Evolutionary conservation across 371 early-diverging fungal genomes (phyloP).

Genomic region (Mucor piriformis): DNA sequence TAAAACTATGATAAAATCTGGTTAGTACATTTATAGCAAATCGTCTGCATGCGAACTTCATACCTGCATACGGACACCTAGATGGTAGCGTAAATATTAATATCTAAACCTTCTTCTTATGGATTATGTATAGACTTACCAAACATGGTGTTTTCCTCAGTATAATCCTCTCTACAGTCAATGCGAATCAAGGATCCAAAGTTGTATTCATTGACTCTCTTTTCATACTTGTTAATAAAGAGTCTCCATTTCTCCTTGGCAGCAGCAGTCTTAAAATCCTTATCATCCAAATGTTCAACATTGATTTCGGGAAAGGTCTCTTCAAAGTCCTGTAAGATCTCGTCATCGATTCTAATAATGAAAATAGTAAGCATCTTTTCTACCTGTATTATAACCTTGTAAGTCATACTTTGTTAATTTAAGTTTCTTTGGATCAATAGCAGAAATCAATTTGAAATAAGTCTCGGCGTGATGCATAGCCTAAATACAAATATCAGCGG

Average conservation of each 20-base stretch:
- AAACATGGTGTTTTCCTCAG: slow-evolving; percentile 85
- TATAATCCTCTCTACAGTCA: slow-evolving; percentile 76
- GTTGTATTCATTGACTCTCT: slow-evolving; percentile 84
- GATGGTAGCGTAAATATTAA: slow-evolving; percentile 6
- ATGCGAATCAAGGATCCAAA: slow-evolving; percentile 89
- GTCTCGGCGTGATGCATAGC: slow-evolving; percentile 94
- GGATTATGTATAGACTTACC: slow-evolving; percentile 48
- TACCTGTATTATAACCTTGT: no score
- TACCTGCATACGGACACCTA: slow-evolving; percentile 59
- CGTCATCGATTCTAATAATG: slow-evolving; percentile 85
- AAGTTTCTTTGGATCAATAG: slow-evolving; percentile 69
- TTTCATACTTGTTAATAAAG: slow-evolving; percentile 84
- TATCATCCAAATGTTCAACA: slow-evolving; percentile 62
- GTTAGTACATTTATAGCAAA: neutral
- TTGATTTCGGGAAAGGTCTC: slow-evolving; percentile 76
- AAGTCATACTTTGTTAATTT: slow-evolving; percentile 75
- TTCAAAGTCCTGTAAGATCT: slow-evolving; percentile 78
- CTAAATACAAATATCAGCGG: slow-evolving; percentile 14
- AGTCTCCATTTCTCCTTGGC: slow-evolving; percentile 89
- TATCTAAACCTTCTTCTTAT: slow-evolving; percentile 1
- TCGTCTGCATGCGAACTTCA: neutral
- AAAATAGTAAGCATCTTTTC: no score
- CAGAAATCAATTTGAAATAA: slow-evolving; percentile 78
- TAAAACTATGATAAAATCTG: slow-evolving; percentile 64
- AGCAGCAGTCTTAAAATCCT: slow-evolving; percentile 76